A percentile compares a stretch with the other conserved stretches of the same genome.
These are phyloP conservation scores for Talaromyces sp. DNA, from an alignment of 2,329 filamentous ascomycete genomes.

Conservation along the genomic window DNA sequence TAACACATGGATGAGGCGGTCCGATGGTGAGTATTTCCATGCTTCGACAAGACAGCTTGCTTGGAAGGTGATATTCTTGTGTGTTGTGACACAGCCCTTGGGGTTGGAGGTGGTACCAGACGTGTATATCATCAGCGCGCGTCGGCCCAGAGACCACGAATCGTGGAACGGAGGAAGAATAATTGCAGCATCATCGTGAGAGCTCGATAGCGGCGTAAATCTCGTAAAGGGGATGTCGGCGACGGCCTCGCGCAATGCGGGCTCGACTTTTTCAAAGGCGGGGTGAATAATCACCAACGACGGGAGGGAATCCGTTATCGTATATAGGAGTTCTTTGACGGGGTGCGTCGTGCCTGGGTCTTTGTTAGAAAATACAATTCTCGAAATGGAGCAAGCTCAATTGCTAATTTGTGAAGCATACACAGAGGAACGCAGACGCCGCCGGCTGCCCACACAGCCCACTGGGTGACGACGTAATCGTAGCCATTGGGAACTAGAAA, in stretches of 20 bases:
- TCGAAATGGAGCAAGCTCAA: neutral
- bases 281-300: slow-evolving; percentile 38
- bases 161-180: slow-evolving; percentile 28
- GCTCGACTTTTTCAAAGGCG: slow-evolving; percentile 29
- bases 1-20: slow-evolving; percentile 46
- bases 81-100: slow-evolving; percentile 41
- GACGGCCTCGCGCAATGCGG: slow-evolving; percentile 25
- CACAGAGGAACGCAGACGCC: slow-evolving; percentile 40
- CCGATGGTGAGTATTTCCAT: slow-evolving; percentile 37
- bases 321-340: slow-evolving; percentile 37
- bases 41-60: slow-evolving; percentile 25
- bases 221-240: slow-evolving; percentile 25
- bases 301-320: slow-evolving; percentile 37
- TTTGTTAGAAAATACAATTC: neutral
- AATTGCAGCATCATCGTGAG: slow-evolving; percentile 12
- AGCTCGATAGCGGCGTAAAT: slow-evolving; percentile 20
- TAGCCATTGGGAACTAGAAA: slow-evolving; percentile 38
- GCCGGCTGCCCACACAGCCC: slow-evolving; percentile 40
- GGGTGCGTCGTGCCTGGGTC: slow-evolving; percentile 37
- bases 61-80: slow-evolving; percentile 34
- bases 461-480: slow-evolving; percentile 38
- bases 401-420: slow-evolving; percentile 17
- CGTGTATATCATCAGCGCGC: slow-evolving; percentile 40
- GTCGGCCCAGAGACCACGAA: slow-evolving; percentile 21
- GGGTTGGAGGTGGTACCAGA: slow-evolving; percentile 37